These are phyloP conservation scores for Fraxinus anomala DNA, from an alignment of 257 asterid genomes.

Conservation along the genomic window DNA sequence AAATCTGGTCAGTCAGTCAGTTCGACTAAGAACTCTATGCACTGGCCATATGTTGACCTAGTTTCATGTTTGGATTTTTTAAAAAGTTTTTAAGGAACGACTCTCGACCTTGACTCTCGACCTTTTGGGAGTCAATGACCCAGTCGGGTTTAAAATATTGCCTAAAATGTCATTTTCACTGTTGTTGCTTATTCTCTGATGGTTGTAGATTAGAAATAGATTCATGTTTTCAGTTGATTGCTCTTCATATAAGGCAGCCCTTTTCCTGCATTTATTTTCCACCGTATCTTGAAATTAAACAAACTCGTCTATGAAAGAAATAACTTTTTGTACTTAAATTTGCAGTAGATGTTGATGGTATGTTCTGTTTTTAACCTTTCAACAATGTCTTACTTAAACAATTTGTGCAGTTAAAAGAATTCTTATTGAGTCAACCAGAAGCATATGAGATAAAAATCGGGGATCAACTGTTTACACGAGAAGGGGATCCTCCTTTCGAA, in stretches of 20 bases:
- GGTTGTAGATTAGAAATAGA: not conserved
- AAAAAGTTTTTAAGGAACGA: not conserved
- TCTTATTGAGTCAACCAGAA: constrained; percentile 70
- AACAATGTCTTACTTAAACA: constrained; percentile 17
- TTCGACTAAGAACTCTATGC: not conserved
- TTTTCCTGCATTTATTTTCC: not conserved
- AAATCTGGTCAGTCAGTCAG: not conserved
- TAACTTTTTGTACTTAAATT: not conserved
- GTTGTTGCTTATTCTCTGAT: not conserved
- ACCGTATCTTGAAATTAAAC: not conserved
- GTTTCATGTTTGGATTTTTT: not conserved
- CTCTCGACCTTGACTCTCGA: not conserved
- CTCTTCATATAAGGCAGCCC: not conserved
- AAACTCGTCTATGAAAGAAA: not conserved
- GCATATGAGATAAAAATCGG: constrained; percentile 91
- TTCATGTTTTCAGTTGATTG: not conserved
- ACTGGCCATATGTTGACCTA: not conserved
- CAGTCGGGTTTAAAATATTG: not conserved
- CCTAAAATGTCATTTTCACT: not conserved
- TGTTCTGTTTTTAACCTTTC: not conserved
- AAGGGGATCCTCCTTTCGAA: constrained; percentile 88
- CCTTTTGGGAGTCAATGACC: not conserved
- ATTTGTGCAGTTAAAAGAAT: constrained; percentile 64
- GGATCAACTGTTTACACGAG: constrained; percentile 72
- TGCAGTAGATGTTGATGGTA: not conserved